Conservation (phyloP, 139 green algal species). For the Axilococcus clingmanii region DNA sequence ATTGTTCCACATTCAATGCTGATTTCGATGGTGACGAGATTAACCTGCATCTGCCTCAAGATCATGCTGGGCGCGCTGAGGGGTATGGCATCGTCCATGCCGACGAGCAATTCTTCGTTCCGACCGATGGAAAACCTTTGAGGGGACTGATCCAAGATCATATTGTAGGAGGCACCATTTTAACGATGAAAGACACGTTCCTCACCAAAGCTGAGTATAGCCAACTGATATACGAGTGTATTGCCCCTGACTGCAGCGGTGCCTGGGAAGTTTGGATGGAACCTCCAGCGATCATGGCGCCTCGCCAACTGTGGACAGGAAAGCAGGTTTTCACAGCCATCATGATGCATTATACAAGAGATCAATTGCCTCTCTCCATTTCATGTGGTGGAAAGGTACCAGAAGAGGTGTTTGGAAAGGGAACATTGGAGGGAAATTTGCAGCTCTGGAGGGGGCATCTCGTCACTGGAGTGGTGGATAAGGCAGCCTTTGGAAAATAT, state of each 20-base stretch:
- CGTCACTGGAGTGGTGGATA: slow-evolving; percentile 84
- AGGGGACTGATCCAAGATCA: slow-evolving; percentile 97
- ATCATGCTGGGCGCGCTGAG: slow-evolving; percentile 79
- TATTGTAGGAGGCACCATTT: slow-evolving; percentile 65
- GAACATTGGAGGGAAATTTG: slow-evolving; percentile 46
- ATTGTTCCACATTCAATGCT: slow-evolving; percentile 94
- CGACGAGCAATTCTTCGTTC: slow-evolving; percentile 91
- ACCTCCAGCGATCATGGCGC: slow-evolving; percentile 70
- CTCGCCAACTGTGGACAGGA: slow-evolving; percentile 76
- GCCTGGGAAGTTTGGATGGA: slow-evolving; percentile 45
- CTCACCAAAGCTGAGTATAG: slow-evolving; percentile 60
- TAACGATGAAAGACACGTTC: slow-evolving; percentile 83
- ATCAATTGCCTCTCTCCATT: slow-evolving; percentile 71
- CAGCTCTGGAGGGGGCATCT: slow-evolving; percentile 62
- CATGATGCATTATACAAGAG: slow-evolving; percentile 59
- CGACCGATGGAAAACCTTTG: slow-evolving; percentile 89
- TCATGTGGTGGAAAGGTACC: slow-evolving; percentile 57
- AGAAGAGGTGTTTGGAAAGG: slow-evolving; percentile 68
- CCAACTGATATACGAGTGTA: slow-evolving; percentile 62
- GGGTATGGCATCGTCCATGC: slow-evolving; percentile 91
- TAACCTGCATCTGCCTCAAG: slow-evolving; percentile 97
- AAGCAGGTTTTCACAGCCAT: slow-evolving; percentile 81
- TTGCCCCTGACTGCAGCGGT: slow-evolving; percentile 16
- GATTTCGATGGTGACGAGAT: slow-evolving; percentile 99
- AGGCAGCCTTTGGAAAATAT: slow-evolving; percentile 86